Percentiles rank a stretch among this genome's conserved stretches.
Evolutionary conservation across 176 grass and related monocot genomes (phyloP).

Genomic region (Aegilops tauschii): DNA sequence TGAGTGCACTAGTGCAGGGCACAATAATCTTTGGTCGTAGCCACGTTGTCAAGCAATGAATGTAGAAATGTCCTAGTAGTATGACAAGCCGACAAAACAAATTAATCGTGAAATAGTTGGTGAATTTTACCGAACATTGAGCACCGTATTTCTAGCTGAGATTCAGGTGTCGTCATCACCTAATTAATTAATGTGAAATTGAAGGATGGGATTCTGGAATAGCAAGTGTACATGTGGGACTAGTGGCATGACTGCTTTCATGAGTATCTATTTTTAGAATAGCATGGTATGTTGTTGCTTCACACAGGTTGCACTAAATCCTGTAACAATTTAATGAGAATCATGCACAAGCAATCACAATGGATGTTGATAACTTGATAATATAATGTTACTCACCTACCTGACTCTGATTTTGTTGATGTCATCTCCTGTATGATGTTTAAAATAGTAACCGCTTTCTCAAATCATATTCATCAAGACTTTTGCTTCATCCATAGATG

Average conservation of each 20-base stretch:
- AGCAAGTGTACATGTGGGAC: neutral
- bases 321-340: neutral
- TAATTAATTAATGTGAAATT: slow-evolving; percentile 17
- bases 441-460: neutral
- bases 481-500: slow-evolving; percentile 6
- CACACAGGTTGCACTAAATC: neutral
- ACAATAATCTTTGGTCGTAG: neutral
- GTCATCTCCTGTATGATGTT: neutral
- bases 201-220: neutral
- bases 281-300: neutral
- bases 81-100: neutral
- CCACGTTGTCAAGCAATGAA: neutral
- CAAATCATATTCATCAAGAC: neutral
- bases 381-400: neutral
- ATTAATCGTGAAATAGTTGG: neutral
- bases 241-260: neutral
- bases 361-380: slow-evolving; percentile 5
- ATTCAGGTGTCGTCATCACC: neutral
- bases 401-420: slow-evolving; percentile 11
- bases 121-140: neutral
- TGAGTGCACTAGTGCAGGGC: neutral
- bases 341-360: neutral
- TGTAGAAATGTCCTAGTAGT: slow-evolving; percentile 3
- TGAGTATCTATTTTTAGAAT: slow-evolving; percentile 34
- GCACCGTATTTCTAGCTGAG: slow-evolving; percentile 12